Evolutionary conservation across 23 red algal species (phyloP).

Genomic region (Gracilaria domingensis): DNA sequence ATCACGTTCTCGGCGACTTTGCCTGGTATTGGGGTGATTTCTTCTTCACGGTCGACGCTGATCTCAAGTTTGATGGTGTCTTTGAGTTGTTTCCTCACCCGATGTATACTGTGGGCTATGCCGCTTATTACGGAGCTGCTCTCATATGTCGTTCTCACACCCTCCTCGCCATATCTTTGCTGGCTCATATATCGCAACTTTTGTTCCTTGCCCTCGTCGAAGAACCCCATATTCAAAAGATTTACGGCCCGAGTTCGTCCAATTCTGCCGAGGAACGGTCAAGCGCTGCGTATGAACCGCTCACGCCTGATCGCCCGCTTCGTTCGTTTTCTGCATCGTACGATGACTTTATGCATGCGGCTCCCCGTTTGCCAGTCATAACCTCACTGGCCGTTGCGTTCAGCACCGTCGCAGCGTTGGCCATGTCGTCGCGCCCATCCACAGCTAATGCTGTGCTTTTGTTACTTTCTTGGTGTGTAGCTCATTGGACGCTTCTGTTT

Average conservation of each 20-base stretch:
- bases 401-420: constrained; percentile 2
- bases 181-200: constrained; percentile 89
- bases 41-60: constrained; percentile 89
- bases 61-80: constrained; percentile 94
- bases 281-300: background rate
- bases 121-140: constrained; percentile 90
- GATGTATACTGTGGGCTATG: constrained; percentile 99
- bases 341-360: constrained; percentile 41
- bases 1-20: constrained; percentile 92
- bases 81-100: constrained; percentile 98
- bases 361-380: constrained; percentile 26
- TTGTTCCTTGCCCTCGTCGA: constrained; percentile 91
- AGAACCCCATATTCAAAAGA: constrained; percentile 95
- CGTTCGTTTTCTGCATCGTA: background rate
- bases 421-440: constrained; percentile 19
- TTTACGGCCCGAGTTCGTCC: constrained; percentile 58
- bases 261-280: constrained; percentile 7
- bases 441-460: constrained; percentile 21
- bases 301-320: background rate
- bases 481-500: constrained; percentile 79
- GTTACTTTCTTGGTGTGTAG: constrained; percentile 29
- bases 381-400: constrained; percentile 8
- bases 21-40: constrained; percentile 99
- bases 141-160: constrained; percentile 84
- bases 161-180: constrained; percentile 78